Evolutionary conservation across 2,329 filamentous ascomycete species (phyloP), one percentile per base, ranked within the genome.

Genomic region (Tolypocladium amazonense): DNA sequence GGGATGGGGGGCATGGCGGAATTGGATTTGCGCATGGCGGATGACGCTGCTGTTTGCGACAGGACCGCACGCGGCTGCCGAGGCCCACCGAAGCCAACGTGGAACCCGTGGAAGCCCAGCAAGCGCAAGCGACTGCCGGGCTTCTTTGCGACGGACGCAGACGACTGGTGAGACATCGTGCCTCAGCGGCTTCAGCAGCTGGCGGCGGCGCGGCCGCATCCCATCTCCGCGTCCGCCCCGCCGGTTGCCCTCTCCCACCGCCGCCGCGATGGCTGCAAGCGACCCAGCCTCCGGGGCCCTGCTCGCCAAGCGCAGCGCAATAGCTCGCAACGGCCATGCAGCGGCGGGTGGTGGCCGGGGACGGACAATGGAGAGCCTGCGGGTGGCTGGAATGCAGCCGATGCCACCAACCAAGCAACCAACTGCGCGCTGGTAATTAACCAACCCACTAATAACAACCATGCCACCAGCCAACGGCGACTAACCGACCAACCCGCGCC

Each of bases 111-210:
- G 41, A 23, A 41, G 33, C 12, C 38, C 45, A 6, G 30, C 6
- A 43, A 30, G 33, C 45, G 23, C 54, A 18, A 39, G 55, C 15
- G 35, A 55, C 18, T 39, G 35, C 33, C 25, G n/a, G 18, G 18
- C 35, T 33, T 35, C 54, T 61, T 63, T 65, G 64, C 64, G 64
- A 65, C 64, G 64, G 64, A 64, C 64, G 64, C 64, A 65, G 62
- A 58, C 61, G 52, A 30, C 57, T 62, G 62, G 61, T 64, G 62
- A 64, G 62, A 64, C 62, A 59, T 53, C 20, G 15, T 47, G 38
- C 38, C 18, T 41, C 38, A 41, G 38, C 41, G 35, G 35, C 1
- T 8, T 33, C 30, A 33, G 30, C 30, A 8, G 37, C 37, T 12
- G n/a, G n/a, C n/a, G 8, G 30, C 9, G 35, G 5, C 18, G 38